These are phyloP conservation scores for Cymbidium sinense DNA, from an alignment of 106 monocot genomes.

Conservation along the genomic window DNA sequence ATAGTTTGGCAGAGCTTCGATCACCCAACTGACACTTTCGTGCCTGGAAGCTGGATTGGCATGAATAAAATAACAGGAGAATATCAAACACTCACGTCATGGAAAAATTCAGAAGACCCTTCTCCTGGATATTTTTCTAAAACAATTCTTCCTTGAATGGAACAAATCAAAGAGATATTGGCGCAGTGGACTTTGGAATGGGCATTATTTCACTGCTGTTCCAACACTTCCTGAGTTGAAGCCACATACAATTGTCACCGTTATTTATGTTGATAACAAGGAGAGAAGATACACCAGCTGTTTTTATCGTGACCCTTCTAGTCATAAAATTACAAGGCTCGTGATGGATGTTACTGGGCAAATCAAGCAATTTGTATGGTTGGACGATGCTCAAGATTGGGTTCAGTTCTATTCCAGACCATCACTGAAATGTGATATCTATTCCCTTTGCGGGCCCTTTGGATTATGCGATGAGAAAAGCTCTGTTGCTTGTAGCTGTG, in stretches of 20 bases:
- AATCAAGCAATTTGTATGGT: conserved; percentile 29
- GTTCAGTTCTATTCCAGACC: conserved; percentile 16
- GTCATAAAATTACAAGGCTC: background rate
- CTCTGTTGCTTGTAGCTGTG: conserved; percentile 30
- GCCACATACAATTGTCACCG: conserved; percentile 2
- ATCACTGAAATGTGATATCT: conserved; percentile 26
- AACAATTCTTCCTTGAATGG: background rate
- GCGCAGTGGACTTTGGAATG: conserved; percentile 6
- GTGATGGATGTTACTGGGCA: conserved; percentile 29
- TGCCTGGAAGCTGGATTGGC: conserved; percentile 1
- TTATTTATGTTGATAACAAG: background rate
- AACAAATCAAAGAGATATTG: conserved; percentile 2
- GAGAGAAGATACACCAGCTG: conserved; percentile 7
- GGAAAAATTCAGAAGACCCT: conserved; percentile 10
- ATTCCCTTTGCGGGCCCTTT: conserved; percentile 41
- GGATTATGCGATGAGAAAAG: conserved; percentile 28
- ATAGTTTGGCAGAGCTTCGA: conserved; percentile 7
- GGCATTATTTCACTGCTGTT: background rate
- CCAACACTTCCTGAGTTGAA: conserved; percentile 6
- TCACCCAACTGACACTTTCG: conserved; percentile 8
- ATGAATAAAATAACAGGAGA: conserved; percentile 9
- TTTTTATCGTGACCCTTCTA: background rate
- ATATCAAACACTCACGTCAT: conserved; percentile 1
- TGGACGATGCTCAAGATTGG: conserved; percentile 15
- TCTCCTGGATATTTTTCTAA: conserved; percentile 7